Percentiles rank a stretch among this genome's conserved stretches.
Conservation (phyloP, 495 filamentous ascomycete genomes). For the Clavariopsis aquatica region DNA sequence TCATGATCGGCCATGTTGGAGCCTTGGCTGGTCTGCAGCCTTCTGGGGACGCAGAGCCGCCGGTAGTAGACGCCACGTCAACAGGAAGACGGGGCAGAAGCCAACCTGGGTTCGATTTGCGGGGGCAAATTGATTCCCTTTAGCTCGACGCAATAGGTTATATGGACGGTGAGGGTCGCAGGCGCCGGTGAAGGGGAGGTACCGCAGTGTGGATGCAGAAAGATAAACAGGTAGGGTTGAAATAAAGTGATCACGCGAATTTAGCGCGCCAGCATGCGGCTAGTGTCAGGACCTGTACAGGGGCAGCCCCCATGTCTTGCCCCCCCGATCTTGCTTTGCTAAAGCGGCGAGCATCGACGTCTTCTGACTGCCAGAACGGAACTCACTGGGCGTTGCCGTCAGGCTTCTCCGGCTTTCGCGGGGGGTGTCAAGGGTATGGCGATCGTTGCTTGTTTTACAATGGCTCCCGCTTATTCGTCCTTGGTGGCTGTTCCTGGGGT, state of each 20-base stretch:
- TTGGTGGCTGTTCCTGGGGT: neutral
- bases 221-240: conserved; percentile 35
- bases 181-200: conserved; percentile 9
- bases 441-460: conserved; percentile 36
- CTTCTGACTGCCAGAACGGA: conserved; percentile 2
- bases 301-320: neutral
- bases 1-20: neutral
- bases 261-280: conserved; percentile 28
- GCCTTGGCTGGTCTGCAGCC: conserved; percentile 8
- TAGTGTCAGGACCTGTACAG: conserved; percentile 15
- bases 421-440: conserved; percentile 15
- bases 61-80: conserved; percentile 23
- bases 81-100: neutral
- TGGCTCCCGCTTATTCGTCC: conserved; percentile 21
- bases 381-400: neutral
- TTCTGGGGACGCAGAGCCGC: conserved; percentile 6
- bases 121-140: conserved; percentile 13
- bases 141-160: neutral
- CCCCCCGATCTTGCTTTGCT: conserved; percentile 12
- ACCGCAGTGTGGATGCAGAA: conserved; percentile 14
- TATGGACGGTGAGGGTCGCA: conserved; percentile 1
- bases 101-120: conserved; percentile 4
- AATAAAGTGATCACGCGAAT: conserved; percentile 37
- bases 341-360: conserved; percentile 24
- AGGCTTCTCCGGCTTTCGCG: conserved; percentile 23